These are phyloP conservation scores for Plasmodium vivax DNA, from an alignment of 169 alveolate genomes.

Conservation along the genomic window DNA sequence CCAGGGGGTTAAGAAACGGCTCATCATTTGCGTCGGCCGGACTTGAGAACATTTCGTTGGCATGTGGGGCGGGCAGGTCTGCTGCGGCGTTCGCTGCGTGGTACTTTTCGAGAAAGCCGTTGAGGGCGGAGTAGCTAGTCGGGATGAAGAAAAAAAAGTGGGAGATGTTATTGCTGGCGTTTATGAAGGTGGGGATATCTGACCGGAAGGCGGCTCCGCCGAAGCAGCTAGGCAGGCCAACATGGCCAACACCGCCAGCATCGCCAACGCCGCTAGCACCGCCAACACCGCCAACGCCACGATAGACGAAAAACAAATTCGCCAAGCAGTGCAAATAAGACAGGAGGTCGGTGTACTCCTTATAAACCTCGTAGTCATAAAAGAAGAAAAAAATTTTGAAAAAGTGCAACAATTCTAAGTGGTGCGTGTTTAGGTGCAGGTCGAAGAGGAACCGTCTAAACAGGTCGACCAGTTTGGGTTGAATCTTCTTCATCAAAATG, in stretches of 20 bases:
- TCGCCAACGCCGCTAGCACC: no score
- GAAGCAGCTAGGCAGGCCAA: neutral
- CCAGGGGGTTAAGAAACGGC: neutral
- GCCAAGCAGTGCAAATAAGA: conserved; percentile 10
- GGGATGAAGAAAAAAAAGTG: conserved; percentile 63
- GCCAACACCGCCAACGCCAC: neutral
- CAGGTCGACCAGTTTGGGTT: conserved; percentile 2
- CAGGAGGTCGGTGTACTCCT: conserved; percentile 20
- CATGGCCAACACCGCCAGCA: no score
- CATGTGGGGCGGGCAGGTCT: neutral
- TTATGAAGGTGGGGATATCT: conserved; percentile 47
- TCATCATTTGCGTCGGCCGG: neutral
- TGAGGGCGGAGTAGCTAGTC: conserved; percentile 29
- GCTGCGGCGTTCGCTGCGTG: neutral
- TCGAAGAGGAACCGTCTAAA: conserved; percentile 31
- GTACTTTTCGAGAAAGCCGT: conserved; percentile 11
- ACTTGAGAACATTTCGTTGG: neutral
- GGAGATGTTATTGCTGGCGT: conserved; percentile 28
- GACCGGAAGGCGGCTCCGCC: neutral
- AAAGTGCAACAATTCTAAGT: conserved; percentile 46
- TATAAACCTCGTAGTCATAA: conserved; percentile 46
- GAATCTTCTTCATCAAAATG: conserved; percentile 41
- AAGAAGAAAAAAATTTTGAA: conserved; percentile 48
- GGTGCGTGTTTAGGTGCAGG: conserved; percentile 24
- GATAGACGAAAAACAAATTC: conserved; percentile 27